Conservation (phyloP, 345 rosid species). For the Eucalyptus viminalis region DNA sequence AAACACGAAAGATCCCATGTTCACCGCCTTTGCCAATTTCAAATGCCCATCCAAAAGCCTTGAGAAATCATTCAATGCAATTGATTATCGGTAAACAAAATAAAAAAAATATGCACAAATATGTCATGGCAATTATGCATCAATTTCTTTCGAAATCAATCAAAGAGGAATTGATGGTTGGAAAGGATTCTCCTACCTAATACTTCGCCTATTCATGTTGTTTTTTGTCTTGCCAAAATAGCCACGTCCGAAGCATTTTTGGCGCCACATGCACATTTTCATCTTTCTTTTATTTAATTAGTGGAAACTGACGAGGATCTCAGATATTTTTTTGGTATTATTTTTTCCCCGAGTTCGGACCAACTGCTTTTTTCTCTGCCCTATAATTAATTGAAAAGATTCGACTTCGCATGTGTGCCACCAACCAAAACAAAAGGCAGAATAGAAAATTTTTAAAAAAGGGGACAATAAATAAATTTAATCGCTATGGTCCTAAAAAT, state of each 20-base stretch:
- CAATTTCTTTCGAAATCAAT: background rate
- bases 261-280: background rate
- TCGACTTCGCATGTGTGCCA: background rate
- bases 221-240: background rate
- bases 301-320: background rate
- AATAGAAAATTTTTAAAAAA: background rate
- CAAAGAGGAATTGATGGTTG: no score
- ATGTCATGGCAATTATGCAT: background rate
- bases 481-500: background rate
- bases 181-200: background rate
- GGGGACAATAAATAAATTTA: background rate
- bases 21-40: background rate
- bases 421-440: background rate
- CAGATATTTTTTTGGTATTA: background rate
- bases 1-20: background rate
- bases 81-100: background rate
- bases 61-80: background rate
- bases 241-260: background rate
- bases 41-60: background rate
- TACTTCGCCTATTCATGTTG: background rate
- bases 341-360: background rate
- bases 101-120: background rate
- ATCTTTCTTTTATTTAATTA: background rate
- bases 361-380: background rate
- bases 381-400: background rate